phyloP scores from a whole-genome alignment of 139 green algal species.

The Chlorella vulgaris region DNA sequence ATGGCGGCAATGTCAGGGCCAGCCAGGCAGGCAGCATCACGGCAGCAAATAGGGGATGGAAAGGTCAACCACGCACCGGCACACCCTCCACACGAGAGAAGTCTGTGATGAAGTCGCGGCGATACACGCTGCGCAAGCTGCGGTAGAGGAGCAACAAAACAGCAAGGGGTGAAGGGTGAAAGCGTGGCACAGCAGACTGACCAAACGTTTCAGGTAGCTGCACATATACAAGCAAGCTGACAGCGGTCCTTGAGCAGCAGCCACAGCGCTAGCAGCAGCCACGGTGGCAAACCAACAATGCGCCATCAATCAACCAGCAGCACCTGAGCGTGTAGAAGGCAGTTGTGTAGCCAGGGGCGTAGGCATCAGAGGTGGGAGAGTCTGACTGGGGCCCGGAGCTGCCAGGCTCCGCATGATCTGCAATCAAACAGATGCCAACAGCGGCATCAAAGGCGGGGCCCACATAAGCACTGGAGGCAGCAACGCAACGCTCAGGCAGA shows the following conservation, averaged over 20 bases:
- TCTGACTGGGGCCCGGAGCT: conserved; percentile 49
- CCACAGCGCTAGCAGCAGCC: too few species aligned
- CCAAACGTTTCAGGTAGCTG: not conserved
- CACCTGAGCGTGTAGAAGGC: conserved; percentile 75
- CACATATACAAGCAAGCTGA: too few species aligned
- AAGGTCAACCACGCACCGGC: conserved; percentile 49
- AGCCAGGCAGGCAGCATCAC: not conserved
- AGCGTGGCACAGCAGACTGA: not conserved
- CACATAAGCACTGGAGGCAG: too few species aligned
- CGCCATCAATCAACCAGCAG: too few species aligned
- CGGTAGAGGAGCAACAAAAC: too few species aligned
- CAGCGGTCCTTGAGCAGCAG: too few species aligned
- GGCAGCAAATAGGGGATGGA: not conserved
- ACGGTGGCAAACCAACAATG: too few species aligned
- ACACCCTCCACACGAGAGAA: conserved; percentile 80
- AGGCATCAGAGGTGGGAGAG: conserved; percentile 68
- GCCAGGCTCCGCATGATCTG: conserved; percentile 50
- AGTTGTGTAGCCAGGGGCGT: conserved; percentile 72
- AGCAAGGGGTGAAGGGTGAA: too few species aligned
- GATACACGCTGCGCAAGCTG: conserved; percentile 70
- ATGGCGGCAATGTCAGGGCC: too few species aligned
- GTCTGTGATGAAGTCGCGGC: conserved; percentile 67
- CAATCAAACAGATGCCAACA: not conserved
- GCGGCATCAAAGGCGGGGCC: not conserved
- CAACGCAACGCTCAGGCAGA: too few species aligned